Base-by-base conservation (phyloP, 2,329 filamentous ascomycete species). In the Sclerotinia minor region DNA sequence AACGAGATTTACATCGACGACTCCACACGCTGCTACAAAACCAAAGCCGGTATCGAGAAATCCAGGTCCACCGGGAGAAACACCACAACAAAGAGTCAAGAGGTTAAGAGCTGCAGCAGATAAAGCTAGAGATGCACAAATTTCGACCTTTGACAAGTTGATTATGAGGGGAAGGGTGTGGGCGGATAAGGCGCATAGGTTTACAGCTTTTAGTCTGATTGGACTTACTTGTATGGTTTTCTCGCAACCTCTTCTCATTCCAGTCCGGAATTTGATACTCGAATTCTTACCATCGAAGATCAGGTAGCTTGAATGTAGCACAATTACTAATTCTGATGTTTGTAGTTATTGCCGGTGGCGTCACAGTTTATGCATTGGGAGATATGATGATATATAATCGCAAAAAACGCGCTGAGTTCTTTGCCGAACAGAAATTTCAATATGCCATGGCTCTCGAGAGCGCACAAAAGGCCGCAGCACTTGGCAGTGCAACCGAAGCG, bases 1-100 rank as follows among this genome's bases (percentile, higher is more conserved):
- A 73, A 95, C 92, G 75, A 89, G 91, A 77, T 95, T 91, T 79
- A 91, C 89, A 21, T 81, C 87, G 35, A 90, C 87, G 24, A 87
- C 84, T 69, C 88, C 88, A 47, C 90, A 92, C 80, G 91, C 90
- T 74, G 84, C 84, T 72, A 86, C 87, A 72, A 91, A 90, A 77
- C 79, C 83, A 45, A 68, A 70, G 59, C 17, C 67, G 49, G 41
- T 68, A 60, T 58, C 67, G 8, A 73, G 69, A 64, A 65, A 64
- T 17, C 65, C 71, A 9, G 73, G 72, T 2, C 71, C 73, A 47
- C 58, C 71, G 5, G 75, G 76, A 67, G 77, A 79, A 70, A 79
- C 77, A 65, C 76, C 77, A 32, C 76, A 76, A 67, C 71, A 79
- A 69, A 78, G 77, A 65, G 76, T 79, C 19, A 73, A 70, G 41